Base-by-base conservation (phyloP, 2,329 filamentous ascomycete genomes). In the Coniochaeta ligniaria region DNA sequence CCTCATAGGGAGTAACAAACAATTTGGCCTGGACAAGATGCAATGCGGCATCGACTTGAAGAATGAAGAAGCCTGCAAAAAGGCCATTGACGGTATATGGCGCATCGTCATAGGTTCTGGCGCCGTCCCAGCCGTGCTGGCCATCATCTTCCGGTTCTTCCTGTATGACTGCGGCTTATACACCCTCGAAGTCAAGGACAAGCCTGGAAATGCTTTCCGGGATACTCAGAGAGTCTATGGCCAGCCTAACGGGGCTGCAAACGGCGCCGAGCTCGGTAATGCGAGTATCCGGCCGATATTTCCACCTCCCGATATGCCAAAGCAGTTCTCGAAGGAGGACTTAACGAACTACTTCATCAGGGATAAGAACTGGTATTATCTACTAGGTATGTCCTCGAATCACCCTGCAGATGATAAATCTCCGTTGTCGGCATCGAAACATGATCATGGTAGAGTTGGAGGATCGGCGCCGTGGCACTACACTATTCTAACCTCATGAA, bases 81-180 rank as follows among this genome's bases (percentile, higher is more conserved):
- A 71, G 60, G 69, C 75, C 4, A 74, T 88, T 1, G 86, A 89
- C 64, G 82, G 79, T 1, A 83, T 87, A 63, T 89, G 86, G 86
- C 79, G 86, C 56, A 87, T 87, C 67, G 83, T 89, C 33, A 83
- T 88, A 63, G 86, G 85, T 1, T 82, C 86, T 0, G 86, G 86
- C 7, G 85, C 85, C 9, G 76, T 88, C 0, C 86, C 86, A 0
- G 86, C 85, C 4, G 73, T 85, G 14, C 74, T 89, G 9, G 86
- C 86, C 64, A 84, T 87, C 62, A 76, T 86, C 43, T 88, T 88
- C 66, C 83, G 86, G 20, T 85, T 89, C 69, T 84, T 85, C 63
- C 81, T 89, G 47, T 86, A 85, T 41, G 86, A 89, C 69, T 86
- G 83, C 60, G 85, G 85, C 5, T 76, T 87, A 35, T 89, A 86